phyloP scores from a whole-genome alignment of 2,329 filamentous ascomycete species.

The Colletotrichum spaethianum region DNA sequence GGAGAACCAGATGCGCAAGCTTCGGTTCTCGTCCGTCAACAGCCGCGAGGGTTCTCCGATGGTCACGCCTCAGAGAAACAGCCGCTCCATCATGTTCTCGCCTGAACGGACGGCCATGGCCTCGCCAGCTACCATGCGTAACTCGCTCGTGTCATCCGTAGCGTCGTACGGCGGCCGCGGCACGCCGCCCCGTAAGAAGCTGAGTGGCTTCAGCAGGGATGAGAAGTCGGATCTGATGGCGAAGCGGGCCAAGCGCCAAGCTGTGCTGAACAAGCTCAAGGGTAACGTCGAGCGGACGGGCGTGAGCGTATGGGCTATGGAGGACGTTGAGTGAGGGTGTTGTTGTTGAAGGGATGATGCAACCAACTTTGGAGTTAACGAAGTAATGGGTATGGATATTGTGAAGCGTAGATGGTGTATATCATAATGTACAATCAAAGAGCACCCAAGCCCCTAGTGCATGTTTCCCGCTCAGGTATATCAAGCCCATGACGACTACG shows the following conservation, averaged over 20 bases:
- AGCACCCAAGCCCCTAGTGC: not conserved
- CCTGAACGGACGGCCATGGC: conserved; percentile 58
- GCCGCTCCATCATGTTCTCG: conserved; percentile 53
- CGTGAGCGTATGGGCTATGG: conserved; percentile 64
- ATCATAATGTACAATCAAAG: conserved; percentile 38
- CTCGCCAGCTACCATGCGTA: conserved; percentile 58
- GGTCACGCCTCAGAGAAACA: conserved; percentile 56
- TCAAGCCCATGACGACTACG: not conserved
- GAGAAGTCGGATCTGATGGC: conserved; percentile 72
- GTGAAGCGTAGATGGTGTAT: conserved; percentile 39
- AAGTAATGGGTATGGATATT: conserved; percentile 23
- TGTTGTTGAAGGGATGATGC: not conserved
- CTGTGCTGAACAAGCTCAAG: conserved; percentile 67
- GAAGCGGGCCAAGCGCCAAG: conserved; percentile 67
- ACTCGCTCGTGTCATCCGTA: conserved; percentile 59
- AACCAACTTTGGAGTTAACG: conserved; percentile 18
- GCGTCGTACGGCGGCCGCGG: conserved; percentile 51
- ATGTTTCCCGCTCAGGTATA: not conserved
- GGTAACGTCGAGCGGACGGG: conserved; percentile 64
- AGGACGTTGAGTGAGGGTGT: conserved; percentile 59
- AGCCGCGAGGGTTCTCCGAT: conserved; percentile 61
- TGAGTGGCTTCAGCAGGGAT: conserved; percentile 71
- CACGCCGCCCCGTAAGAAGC: conserved; percentile 71
- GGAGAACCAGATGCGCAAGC: conserved; percentile 86
- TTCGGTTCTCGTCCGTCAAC: conserved; percentile 65